Percentiles rank a stretch among this genome's conserved stretches.
These are phyloP conservation scores for Irpex lacteus DNA, from an alignment of 1,284 basidiomycete species.

Conservation along the genomic window DNA sequence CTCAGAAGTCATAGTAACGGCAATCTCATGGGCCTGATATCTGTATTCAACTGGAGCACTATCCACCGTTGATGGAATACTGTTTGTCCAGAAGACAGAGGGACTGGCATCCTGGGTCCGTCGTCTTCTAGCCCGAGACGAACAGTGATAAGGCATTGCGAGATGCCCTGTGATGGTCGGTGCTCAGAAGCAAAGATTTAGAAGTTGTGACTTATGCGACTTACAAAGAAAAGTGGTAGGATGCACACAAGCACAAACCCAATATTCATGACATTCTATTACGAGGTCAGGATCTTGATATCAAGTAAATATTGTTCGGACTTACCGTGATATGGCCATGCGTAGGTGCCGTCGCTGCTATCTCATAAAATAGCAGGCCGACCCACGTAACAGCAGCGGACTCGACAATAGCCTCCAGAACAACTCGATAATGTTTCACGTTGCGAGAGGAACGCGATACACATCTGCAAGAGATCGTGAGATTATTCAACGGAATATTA, in stretches of 20 bases:
- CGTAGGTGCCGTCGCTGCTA: background rate
- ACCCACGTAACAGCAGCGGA: slow-evolving; percentile 4
- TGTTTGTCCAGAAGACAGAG: background rate
- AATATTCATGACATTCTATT: background rate
- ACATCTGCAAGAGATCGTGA: background rate
- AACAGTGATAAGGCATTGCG: background rate
- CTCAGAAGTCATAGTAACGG: background rate
- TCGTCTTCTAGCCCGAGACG: background rate
- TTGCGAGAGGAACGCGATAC: background rate
- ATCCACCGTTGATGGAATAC: background rate
- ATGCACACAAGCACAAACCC: background rate
- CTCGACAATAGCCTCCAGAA: background rate
- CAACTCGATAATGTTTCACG: background rate
- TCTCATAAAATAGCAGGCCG: background rate
- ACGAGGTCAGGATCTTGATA: background rate
- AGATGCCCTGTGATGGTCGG: background rate
- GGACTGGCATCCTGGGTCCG: background rate
- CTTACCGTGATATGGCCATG: slow-evolving; percentile 2
- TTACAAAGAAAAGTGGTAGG: background rate
- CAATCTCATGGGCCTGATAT: background rate
- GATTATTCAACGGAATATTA: background rate
- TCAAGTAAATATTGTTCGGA: background rate
- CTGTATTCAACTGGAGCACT: background rate
- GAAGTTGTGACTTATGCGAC: background rate
- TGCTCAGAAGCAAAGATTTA: background rate